Conservation (phyloP, 805 yeast species). For the Schwanniomyces occidentalis region DNA sequence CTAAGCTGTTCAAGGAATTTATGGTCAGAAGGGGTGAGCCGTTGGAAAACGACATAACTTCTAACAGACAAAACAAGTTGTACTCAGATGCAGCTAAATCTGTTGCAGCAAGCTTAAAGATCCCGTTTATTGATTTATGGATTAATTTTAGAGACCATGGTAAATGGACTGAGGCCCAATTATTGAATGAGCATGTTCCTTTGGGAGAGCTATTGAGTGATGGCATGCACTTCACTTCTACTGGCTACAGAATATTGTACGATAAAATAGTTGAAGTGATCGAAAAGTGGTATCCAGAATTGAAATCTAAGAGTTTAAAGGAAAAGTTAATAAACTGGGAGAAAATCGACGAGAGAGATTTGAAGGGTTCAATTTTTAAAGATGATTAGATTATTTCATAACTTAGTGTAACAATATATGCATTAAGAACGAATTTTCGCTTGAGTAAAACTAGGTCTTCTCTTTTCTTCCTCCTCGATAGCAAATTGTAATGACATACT, state of each 20-base stretch:
- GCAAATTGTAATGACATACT: conserved; percentile 19
- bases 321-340: conserved; percentile 43
- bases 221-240: conserved; percentile 62
- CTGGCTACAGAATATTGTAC: conserved; percentile 52
- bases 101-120: conserved; percentile 45
- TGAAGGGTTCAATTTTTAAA: conserved; percentile 7
- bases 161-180: conserved; percentile 35
- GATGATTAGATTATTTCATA: too few species aligned
- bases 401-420: too few species aligned
- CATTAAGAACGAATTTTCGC: too few species aligned
- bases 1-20: conserved; percentile 19
- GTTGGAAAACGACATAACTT: conserved; percentile 30
- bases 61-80: conserved; percentile 40
- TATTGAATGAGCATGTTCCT: conserved; percentile 22
- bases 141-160: conserved; percentile 36
- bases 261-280: conserved; percentile 45
- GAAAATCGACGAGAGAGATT: conserved; percentile 19
- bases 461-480: conserved; percentile 1
- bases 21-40: conserved; percentile 11
- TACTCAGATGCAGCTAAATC: conserved; percentile 53
- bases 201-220: conserved; percentile 27
- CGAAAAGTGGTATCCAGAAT: conserved; percentile 46
- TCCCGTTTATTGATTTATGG: conserved; percentile 63
- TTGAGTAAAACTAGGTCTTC: too few species aligned
- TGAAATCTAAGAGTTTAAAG: conserved; percentile 40